Percentiles rank a stretch among this genome's conserved stretches.
Conservation (phyloP, 352 stramenopile genomes). For the Phytophthora citricola region DNA sequence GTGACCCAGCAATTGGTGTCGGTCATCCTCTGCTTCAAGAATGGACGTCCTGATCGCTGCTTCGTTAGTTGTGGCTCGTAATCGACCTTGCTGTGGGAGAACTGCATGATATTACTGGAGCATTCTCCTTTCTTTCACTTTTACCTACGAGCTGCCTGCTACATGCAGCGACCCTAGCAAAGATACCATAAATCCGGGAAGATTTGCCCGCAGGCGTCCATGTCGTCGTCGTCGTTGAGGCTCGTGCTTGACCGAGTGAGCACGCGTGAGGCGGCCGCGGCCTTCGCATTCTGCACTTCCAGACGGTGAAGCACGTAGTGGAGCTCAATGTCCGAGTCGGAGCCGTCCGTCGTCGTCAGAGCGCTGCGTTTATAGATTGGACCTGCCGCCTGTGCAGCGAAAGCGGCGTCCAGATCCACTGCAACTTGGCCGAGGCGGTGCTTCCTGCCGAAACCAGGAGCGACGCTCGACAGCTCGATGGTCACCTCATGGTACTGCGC, state of each 20-base stretch:
- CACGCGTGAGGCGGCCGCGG: constrained; percentile 30
- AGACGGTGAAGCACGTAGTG: constrained; percentile 56
- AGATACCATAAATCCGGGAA: constrained; percentile 63
- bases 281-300: constrained; percentile 37
- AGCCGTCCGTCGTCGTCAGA: constrained; percentile 20
- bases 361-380: constrained; percentile 36
- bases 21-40: background rate
- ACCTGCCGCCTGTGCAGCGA: constrained; percentile 19
- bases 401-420: constrained; percentile 45
- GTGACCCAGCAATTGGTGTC: background rate
- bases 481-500: constrained; percentile 38
- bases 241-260: constrained; percentile 40
- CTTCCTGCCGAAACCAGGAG: constrained; percentile 32
- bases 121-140: constrained; percentile 8
- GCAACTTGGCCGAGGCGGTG: constrained; percentile 38
- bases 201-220: constrained; percentile 51
- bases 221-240: constrained; percentile 58
- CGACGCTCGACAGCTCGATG: constrained; percentile 40
- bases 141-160: constrained; percentile 18
- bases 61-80: background rate
- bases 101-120: constrained; percentile 35
- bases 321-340: constrained; percentile 34
- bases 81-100: constrained; percentile 4
- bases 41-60: background rate
- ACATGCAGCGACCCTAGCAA: constrained; percentile 28